Percentiles rank a stretch among this genome's conserved stretches.
Evolutionary conservation across 1,284 basidiomycete genomes (phyloP).

Genomic region (Phellinidium pouzarii): DNA sequence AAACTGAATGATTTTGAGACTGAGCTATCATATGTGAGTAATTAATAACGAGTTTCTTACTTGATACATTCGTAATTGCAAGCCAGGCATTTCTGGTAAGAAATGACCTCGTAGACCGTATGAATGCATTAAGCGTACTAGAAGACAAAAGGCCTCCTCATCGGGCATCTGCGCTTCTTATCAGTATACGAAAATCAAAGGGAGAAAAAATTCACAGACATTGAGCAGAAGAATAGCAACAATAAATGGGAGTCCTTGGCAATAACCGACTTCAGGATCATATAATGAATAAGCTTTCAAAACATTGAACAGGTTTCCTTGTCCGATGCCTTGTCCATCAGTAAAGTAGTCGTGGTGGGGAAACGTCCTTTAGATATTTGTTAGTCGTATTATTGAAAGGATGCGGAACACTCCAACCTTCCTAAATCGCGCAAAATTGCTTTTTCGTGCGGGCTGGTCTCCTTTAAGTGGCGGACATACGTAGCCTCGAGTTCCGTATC

Average conservation of each 20-base stretch:
- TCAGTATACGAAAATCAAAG: conserved; percentile 10
- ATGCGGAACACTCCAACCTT: conserved; percentile 37
- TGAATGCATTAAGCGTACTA: conserved; percentile 96
- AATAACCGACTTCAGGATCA: conserved; percentile 94
- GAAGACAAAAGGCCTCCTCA: conserved; percentile 93
- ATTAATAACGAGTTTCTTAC: conserved; percentile 8
- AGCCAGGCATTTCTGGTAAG: conserved; percentile 95
- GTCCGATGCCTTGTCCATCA: conserved; percentile 86
- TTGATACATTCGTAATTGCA: conserved; percentile 77
- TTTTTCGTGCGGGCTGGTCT: conserved; percentile 86
- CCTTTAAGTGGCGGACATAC: conserved; percentile 82
- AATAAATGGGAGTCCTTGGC: conserved; percentile 93
- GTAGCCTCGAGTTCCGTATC: conserved; percentile 80
- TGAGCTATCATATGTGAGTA: no score
- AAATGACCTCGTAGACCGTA: conserved; percentile 96
- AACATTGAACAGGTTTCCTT: conserved; percentile 96
- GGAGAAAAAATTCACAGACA: conserved; percentile 39
- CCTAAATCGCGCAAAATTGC: conserved; percentile 88
- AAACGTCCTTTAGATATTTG: conserved; percentile 61
- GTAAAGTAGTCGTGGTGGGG: conserved; percentile 97
- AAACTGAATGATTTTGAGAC: no score
- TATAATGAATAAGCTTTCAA: conserved; percentile 94
- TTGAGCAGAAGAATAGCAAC: conserved; percentile 91
- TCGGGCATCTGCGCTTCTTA: conserved; percentile 80
- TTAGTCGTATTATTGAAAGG: conserved; percentile 14